Conservation (phyloP, 202 grass and related monocot genomes). For the Panicum virgatum region DNA sequence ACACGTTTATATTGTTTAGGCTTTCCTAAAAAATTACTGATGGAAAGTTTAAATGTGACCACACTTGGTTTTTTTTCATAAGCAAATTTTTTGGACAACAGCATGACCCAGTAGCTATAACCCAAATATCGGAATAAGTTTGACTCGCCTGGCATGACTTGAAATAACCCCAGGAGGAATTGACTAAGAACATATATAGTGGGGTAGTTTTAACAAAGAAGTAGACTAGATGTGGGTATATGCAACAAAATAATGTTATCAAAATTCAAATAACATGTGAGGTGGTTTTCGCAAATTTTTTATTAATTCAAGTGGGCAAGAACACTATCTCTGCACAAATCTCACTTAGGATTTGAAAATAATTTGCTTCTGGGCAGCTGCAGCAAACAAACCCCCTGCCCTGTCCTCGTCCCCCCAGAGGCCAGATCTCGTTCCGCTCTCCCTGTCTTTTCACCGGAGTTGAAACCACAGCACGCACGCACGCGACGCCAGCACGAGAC, state of each 20-base stretch:
- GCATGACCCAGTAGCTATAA: background rate
- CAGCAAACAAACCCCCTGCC: background rate
- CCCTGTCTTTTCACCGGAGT: background rate
- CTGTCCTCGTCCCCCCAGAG: background rate
- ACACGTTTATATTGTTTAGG: background rate
- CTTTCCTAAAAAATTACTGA: background rate
- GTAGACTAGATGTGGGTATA: background rate
- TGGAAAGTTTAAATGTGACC: background rate
- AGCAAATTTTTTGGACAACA: background rate
- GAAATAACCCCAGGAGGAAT: background rate
- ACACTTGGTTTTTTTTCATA: background rate
- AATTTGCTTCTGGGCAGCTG: background rate
- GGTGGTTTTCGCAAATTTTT: background rate
- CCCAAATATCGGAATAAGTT: background rate
- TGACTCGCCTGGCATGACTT: background rate
- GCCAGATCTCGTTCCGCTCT: background rate
- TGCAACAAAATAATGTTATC: background rate
- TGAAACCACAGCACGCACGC: background rate
- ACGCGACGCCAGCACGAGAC: conserved; percentile 1
- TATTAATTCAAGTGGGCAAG: background rate
- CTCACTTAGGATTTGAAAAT: background rate
- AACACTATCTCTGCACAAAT: background rate
- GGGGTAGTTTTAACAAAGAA: background rate
- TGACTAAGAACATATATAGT: background rate
- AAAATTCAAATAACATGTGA: background rate